Evolutionary conservation across 768 basidiomycete species (phyloP), one percentile per base, ranked within the genome.

Genomic region (Ramaria sp.): DNA sequence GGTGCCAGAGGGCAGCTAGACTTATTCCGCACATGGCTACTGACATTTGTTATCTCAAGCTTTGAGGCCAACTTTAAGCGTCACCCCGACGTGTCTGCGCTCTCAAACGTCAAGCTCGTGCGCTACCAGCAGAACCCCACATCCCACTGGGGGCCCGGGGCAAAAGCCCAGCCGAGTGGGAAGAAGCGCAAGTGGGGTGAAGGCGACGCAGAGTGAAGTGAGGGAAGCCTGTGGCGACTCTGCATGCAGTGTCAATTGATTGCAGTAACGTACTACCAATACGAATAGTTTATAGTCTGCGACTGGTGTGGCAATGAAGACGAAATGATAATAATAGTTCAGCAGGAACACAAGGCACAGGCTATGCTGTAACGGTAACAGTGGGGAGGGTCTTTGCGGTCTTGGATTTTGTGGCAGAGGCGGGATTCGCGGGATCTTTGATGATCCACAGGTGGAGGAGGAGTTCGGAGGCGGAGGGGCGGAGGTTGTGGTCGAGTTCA

Each of bases 101-200:
- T 82, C 6, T 78, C 79, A 19, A 80, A 81, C 56, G 73, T 88
- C 57, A 91, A 89, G 61, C 72, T 95, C 7, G 88, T 94, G 1
- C 77, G 91, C 39, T 96, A 94, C 70, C 92, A 95, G 68, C 80
- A 82, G 60, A 97, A 96, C 65, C 96, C 95, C 4, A 77, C 82
- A n/a, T 77, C 82, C 1, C 78, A 96, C 67, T 99, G 96, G 96
- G 95, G 95, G 0, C 96, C 95, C 0, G 88, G 80, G 15, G 76
- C 78, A 53, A 85, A 77, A 64, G 86, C 87, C 4, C 71, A 42
- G 37, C 64, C 20, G 67, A 68, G 24, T n/a, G 65, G 62, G 22
- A 71, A 63, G 46, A 65, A 73, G 60, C 64, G 73, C 13, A 67
- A 65, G 59, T 52, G 59, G 12, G 62, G n/a, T n/a, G n/a, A n/a